A percentile compares a stretch with the other conserved stretches of the same genome.
These are phyloP conservation scores for Teunomyces tritomae DNA, from an alignment of 805 yeast species.

Conservation along the genomic window DNA sequence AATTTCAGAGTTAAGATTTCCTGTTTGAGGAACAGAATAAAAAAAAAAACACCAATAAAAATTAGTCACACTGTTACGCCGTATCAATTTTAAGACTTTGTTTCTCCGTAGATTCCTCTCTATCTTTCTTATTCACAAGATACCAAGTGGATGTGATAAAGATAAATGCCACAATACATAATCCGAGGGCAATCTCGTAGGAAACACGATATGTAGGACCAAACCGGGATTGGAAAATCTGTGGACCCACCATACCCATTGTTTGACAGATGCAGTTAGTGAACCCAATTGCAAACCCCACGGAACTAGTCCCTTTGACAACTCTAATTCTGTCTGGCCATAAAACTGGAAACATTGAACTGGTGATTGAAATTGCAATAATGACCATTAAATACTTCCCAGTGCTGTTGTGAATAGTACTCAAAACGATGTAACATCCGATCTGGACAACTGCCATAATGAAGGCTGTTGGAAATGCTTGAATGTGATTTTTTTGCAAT, in stretches of 20 bases:
- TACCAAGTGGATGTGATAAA: background rate
- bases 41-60: background rate
- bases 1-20: background rate
- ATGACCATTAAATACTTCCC: background rate
- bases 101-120: too few species aligned
- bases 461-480: background rate
- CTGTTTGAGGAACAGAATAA: background rate
- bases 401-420: background rate
- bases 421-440: background rate
- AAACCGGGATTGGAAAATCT: background rate
- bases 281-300: background rate
- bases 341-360: background rate
- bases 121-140: background rate
- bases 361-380: background rate
- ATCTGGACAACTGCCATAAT: background rate
- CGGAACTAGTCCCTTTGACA: background rate
- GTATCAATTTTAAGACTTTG: too few species aligned
- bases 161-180: background rate
- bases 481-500: background rate
- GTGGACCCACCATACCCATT: background rate
- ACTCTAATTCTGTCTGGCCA: background rate
- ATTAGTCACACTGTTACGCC: background rate
- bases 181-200: background rate
- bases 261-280: background rate
- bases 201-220: background rate